Conservation (phyloP, 148 eudicot species). For the Oxyria digyna region DNA sequence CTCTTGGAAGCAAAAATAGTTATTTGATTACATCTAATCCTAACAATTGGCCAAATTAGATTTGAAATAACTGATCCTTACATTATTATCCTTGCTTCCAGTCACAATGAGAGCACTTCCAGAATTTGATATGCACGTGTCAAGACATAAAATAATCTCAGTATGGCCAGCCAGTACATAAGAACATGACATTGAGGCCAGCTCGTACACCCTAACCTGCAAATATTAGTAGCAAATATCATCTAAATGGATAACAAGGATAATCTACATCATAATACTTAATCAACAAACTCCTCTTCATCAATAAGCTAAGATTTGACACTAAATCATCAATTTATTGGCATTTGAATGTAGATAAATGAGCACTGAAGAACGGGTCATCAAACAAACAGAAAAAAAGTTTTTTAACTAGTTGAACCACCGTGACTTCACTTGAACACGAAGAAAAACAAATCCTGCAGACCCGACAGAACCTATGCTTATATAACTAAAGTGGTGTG, state of each 20-base stretch:
- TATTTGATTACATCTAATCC: too few relatives aligned
- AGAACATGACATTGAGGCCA: slow-evolving; percentile 92
- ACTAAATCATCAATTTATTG: background rate
- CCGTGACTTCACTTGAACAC: background rate
- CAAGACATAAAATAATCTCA: slow-evolving; percentile 71
- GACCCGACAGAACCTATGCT: background rate
- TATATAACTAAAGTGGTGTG: background rate
- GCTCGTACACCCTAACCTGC: slow-evolving; percentile 85
- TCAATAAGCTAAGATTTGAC: too few relatives aligned
- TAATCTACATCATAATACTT: background rate
- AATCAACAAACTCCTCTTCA: background rate
- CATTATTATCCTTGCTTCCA: slow-evolving; percentile 95
- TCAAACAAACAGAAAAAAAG: background rate
- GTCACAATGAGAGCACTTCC: slow-evolving; percentile 72
- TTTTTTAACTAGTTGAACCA: background rate
- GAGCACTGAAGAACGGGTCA: background rate
- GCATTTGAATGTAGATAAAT: background rate
- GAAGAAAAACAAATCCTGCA: background rate
- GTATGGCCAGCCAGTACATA: slow-evolving; percentile 90
- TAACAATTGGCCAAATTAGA: background rate
- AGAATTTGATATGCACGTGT: slow-evolving; percentile 55
- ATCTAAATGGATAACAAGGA: background rate
- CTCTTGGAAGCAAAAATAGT: too few relatives aligned
- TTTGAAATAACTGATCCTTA: slow-evolving; percentile 23
- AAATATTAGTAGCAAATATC: background rate